Conservation (phyloP, 495 filamentous ascomycete species). For the Annulohypoxylon stygium region DNA sequence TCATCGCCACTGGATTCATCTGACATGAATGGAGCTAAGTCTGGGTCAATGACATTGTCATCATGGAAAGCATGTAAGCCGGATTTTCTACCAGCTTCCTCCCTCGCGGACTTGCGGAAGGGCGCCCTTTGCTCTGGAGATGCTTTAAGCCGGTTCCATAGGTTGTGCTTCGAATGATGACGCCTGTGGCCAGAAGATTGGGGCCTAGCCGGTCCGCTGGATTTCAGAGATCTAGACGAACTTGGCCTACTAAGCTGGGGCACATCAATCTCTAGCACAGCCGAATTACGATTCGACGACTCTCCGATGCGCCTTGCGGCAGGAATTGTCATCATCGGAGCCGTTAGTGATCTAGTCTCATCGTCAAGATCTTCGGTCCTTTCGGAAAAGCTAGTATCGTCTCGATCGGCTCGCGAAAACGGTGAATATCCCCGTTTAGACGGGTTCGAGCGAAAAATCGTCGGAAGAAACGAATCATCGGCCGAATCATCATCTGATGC, state of each 20-base stretch:
- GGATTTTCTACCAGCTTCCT: constrained; percentile 69
- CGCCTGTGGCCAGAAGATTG: constrained; percentile 84
- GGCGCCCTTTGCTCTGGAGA: constrained; percentile 79
- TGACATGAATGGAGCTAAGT: constrained; percentile 93
- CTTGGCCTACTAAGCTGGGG: constrained; percentile 81
- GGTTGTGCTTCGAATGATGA: constrained; percentile 87
- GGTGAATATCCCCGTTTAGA: constrained; percentile 51
- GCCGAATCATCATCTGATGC: constrained; percentile 87
- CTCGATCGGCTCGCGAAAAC: constrained; percentile 48
- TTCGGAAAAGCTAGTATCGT: constrained; percentile 58
- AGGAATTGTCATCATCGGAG: constrained; percentile 86
- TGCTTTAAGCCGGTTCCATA: constrained; percentile 70
- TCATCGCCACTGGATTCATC: constrained; percentile 95
- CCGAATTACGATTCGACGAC: constrained; percentile 83
- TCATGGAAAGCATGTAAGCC: constrained; percentile 91
- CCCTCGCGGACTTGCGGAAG: constrained; percentile 83
- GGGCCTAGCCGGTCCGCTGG: constrained; percentile 73
- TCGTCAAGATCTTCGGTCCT: constrained; percentile 56
- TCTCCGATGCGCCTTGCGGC: constrained; percentile 86
- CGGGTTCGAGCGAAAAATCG: constrained; percentile 66
- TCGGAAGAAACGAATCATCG: constrained; percentile 71
- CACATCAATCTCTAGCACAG: constrained; percentile 89
- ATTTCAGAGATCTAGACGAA: constrained; percentile 93
- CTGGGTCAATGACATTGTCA: constrained; percentile 98
- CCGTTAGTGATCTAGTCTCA: constrained; percentile 61